Evolutionary conservation across 345 rosid species (phyloP).

Genomic region (Eutrema heterophyllum): DNA sequence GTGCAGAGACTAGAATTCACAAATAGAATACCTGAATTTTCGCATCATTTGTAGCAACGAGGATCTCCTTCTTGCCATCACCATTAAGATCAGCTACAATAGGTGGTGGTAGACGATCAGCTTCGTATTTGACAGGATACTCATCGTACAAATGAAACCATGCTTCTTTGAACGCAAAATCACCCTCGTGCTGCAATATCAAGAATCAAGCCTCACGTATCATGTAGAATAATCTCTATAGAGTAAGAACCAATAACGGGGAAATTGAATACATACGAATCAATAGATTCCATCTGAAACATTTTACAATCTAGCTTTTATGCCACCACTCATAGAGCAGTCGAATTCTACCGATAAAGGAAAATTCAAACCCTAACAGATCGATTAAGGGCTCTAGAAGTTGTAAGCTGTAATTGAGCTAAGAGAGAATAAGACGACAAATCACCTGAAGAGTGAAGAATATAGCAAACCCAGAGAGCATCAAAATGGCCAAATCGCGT

Average conservation of each 20-base stretch:
- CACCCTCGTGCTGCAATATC: constrained; percentile 76
- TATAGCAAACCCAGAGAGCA: constrained; percentile 93
- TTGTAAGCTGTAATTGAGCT: background rate
- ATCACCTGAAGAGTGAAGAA: constrained; percentile 98
- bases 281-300: background rate
- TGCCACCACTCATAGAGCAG: no score
- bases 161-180: constrained; percentile 92
- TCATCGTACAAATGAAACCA: constrained; percentile 88
- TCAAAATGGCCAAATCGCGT: constrained; percentile 89
- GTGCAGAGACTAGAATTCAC: background rate
- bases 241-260: background rate
- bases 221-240: background rate
- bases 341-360: background rate
- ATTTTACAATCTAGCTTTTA: background rate
- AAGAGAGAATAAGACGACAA: background rate
- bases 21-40: constrained; percentile 69
- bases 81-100: constrained; percentile 90
- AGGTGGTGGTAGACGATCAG: constrained; percentile 92
- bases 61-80: constrained; percentile 86
- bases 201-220: background rate
- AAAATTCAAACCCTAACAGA: constrained; percentile 6
- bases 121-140: constrained; percentile 78
- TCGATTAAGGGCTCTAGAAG: constrained; percentile 23
- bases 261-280: background rate
- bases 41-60: constrained; percentile 90